Conservation (phyloP, 2,329 filamentous ascomycete species). For the Stachybotrys elegans region DNA sequence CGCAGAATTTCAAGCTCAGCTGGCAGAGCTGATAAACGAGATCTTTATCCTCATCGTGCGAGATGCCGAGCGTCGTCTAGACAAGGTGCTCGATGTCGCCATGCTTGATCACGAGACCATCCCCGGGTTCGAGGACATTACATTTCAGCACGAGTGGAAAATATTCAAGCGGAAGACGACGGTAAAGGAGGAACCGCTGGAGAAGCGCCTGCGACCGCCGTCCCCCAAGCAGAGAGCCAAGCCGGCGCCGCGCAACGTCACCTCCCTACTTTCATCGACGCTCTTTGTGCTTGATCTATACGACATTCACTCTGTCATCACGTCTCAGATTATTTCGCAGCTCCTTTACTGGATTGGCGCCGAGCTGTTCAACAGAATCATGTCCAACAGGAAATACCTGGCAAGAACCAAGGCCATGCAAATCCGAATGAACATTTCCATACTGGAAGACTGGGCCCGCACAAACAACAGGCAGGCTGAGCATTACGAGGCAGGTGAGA, state of each 20-base stretch:
- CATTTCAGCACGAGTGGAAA: conserved; percentile 98
- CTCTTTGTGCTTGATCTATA: conserved; percentile 98
- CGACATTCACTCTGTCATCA: conserved; percentile 96
- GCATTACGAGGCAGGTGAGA: conserved; percentile 90
- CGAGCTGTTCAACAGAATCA: conserved; percentile 95
- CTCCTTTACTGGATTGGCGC: conserved; percentile 94
- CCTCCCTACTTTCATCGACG: conserved; percentile 89
- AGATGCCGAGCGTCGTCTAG: conserved; percentile 90
- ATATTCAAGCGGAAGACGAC: conserved; percentile 89
- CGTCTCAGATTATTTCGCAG: conserved; percentile 84
- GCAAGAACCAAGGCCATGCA: conserved; percentile 98
- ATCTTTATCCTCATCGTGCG: conserved; percentile 97
- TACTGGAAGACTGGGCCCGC: conserved; percentile 91
- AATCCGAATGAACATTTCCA: conserved; percentile 97
- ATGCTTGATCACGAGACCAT: conserved; percentile 99
- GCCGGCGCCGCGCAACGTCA: conserved; percentile 89
- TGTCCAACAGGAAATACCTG: conserved; percentile 92
- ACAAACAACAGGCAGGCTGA: conserved; percentile 91
- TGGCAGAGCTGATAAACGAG: conserved; percentile 93
- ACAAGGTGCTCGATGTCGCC: conserved; percentile 87
- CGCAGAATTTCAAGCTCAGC: conserved; percentile 82
- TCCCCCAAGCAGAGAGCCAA: conserved; percentile 92
- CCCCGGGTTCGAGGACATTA: conserved; percentile 91
- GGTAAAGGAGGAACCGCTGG: conserved; percentile 81
- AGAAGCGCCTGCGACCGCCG: conserved; percentile 86